Conservation (phyloP, 2,329 filamentous ascomycete genomes). For the Neonectria punicea region DNA sequence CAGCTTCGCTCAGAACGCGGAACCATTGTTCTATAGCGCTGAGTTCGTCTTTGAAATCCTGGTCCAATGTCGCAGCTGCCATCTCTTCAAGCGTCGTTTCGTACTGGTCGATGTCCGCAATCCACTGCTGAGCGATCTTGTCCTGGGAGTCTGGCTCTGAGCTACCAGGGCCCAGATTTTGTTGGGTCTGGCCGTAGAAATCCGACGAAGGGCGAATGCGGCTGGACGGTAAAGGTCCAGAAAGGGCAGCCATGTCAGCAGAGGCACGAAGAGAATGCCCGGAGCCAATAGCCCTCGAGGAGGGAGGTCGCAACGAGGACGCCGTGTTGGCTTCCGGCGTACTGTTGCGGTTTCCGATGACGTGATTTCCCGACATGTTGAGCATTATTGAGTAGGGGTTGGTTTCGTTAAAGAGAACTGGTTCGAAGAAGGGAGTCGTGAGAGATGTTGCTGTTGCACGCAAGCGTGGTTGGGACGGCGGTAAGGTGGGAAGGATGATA, state of each 20-base stretch:
- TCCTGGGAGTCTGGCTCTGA: conserved; percentile 85
- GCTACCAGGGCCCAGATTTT: conserved; percentile 73
- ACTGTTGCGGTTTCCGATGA: conserved; percentile 91
- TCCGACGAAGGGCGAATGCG: conserved; percentile 95
- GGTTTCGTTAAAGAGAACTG: conserved; percentile 20
- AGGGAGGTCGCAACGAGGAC: conserved; percentile 83
- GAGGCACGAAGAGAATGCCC: conserved; percentile 92
- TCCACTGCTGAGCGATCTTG: conserved; percentile 97
- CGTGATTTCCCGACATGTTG: conserved; percentile 75
- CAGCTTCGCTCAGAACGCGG: conserved; percentile 93
- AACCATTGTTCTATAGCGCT: conserved; percentile 99
- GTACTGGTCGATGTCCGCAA: conserved; percentile 98
- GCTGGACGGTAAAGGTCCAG: conserved; percentile 72
- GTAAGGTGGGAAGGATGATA: conserved; percentile 34
- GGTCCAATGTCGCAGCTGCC: conserved; percentile 97
- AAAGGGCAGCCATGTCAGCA: conserved; percentile 91
- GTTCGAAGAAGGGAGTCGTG: conserved; percentile 17
- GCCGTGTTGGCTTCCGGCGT: conserved; percentile 90
- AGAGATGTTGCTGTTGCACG: conserved; percentile 26
- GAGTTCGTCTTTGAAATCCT: conserved; percentile 99
- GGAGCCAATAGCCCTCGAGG: conserved; percentile 79
- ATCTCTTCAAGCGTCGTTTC: conserved; percentile 99
- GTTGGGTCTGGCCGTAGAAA: conserved; percentile 84
- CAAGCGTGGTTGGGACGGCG: conserved; percentile 31
- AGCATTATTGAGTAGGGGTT: conserved; percentile 53